Base-by-base conservation (phyloP, 164 flowering plant species). In the Piper longum region DNA sequence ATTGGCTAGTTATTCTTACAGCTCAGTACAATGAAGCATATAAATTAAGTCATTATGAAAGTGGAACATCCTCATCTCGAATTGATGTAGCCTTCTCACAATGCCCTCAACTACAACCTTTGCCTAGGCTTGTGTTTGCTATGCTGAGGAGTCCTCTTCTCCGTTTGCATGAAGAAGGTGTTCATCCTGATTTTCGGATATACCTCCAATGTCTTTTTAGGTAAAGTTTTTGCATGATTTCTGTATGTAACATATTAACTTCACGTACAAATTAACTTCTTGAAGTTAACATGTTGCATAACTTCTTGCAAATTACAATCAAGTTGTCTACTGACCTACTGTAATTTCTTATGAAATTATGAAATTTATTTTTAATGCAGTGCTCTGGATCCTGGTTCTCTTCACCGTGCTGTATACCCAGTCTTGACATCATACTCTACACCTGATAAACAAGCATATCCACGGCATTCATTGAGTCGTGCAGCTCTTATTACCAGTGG, bases 111-210 rank as follows among this genome's bases (percentile, higher is more conserved):
- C 74, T 93, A 71, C 97, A 86, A 71, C 80, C 80, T 65, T 76
- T 93, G 63, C 88, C 99, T 66, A 90, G 97, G 56, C 77, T 93
- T 61, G 81, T 93, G 43, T 90, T 93, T 81, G 97, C 96, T 74
- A 73, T 93, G 72, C 86, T 88, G 64, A 78, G 96, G 63, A 90
- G 72, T 72, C 95, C 97, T 70, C 91, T 95, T 65, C 91, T 95
- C 56, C 95, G 93, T 60, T 81, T 87, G 41, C 99, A 95, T 77
- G 99, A 95, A 78, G 99, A 95, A 79, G 99, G 99, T 55, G 95
- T 95, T 67, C 99, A 95, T 74, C 99, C 99, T 19, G 99, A 95
- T 70, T 86, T 83, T 67, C 82, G 97, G 58, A 91, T 95, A 69
- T 91, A 83, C 72, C 78, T 95, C 63, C 99, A 95, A 72, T 95